Evolutionary conservation across 768 basidiomycete species (phyloP).

Genomic region (Leccinum variicolor): DNA sequence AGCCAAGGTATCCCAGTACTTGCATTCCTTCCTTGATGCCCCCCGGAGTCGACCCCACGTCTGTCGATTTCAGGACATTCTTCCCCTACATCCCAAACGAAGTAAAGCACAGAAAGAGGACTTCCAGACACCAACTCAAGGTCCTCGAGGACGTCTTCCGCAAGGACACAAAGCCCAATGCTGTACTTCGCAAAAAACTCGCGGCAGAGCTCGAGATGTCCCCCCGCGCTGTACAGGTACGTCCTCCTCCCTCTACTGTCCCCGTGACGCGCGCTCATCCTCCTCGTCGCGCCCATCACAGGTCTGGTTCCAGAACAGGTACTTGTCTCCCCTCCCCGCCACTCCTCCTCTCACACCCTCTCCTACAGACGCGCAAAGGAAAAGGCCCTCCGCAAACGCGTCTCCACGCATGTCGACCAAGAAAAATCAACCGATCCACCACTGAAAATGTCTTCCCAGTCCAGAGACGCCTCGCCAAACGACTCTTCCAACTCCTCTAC

Average conservation of each 20-base stretch:
- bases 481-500: slow-evolving; percentile 33
- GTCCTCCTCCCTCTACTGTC: slow-evolving; percentile 17
- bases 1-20: slow-evolving; percentile 34
- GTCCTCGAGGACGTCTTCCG: slow-evolving; percentile 86
- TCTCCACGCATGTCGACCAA: slow-evolving; percentile 22
- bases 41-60: slow-evolving; percentile 55
- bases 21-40: slow-evolving; percentile 48
- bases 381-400: slow-evolving; percentile 63
- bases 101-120: slow-evolving; percentile 92
- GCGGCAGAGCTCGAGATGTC: slow-evolving; percentile 88
- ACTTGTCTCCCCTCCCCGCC: slow-evolving; percentile 13
- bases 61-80: slow-evolving; percentile 79
- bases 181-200: slow-evolving; percentile 71
- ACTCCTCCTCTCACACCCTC: slow-evolving; percentile 10
- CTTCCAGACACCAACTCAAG: slow-evolving; percentile 83
- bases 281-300: slow-evolving; percentile 33
- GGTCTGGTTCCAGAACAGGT: slow-evolving; percentile 94
- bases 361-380: slow-evolving; percentile 73
- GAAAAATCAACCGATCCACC: slow-evolving; percentile 6
- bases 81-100: slow-evolving; percentile 89
- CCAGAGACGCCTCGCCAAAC: slow-evolving; percentile 29
- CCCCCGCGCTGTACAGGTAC: slow-evolving; percentile 91
- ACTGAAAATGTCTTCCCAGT: slow-evolving; percentile 2
- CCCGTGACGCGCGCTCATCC: slow-evolving; percentile 18
- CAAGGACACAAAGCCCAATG: slow-evolving; percentile 89